Evolutionary conservation across 345 rosid species (phyloP), one percentile per base, ranked within the genome.

Genomic region (Eucalyptus erythrocorys): DNA sequence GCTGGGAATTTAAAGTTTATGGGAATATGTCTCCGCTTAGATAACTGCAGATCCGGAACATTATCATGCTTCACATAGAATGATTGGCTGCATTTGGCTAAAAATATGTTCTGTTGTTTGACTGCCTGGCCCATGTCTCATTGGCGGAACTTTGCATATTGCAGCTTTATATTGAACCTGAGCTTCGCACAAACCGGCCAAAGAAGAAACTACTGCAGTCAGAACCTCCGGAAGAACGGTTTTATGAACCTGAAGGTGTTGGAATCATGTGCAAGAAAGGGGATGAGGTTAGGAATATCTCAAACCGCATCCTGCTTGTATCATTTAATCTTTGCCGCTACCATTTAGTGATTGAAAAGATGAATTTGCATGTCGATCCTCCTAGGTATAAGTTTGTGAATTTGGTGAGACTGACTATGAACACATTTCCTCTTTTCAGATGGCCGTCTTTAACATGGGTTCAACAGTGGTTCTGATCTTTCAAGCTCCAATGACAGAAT

Each of bases 401-500:
- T 76, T 76, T 21, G 84, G 84, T 15, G 5, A 76, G 47, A 76
- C 40, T 40, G 84, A 40, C 9, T 61, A 47, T 37, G 9, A 37
- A 48, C 51, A 9, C 61, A 49, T 85, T 13, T 85, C 12, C 57
- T 43, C 48, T 37, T 90, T 88, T 81, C 93, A 96, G 99, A 91
- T 98, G 34, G 99, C 93, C 86, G 99, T 92, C 64, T 96, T 98
- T 93, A 95, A 97, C 93, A 93, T 96, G 97, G 99, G 99, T 90
- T 98, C 99, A 5, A 97, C 99, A 0, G 99, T 97, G 16, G 99
- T 98, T 85, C 97, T 98, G 14, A 94, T 98, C 80, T 98, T 98
- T 91, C 96, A 98, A 71, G 99, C 99, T 76, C 98, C 98, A 24
- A 90, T 94, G 11, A 71, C 90, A 84, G 93, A 92, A 87, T 89